Evolutionary conservation across 371 early-diverging fungal species (phyloP), one percentile per base, ranked within the genome.

Genomic region (Vairimorpha necatrix): DNA sequence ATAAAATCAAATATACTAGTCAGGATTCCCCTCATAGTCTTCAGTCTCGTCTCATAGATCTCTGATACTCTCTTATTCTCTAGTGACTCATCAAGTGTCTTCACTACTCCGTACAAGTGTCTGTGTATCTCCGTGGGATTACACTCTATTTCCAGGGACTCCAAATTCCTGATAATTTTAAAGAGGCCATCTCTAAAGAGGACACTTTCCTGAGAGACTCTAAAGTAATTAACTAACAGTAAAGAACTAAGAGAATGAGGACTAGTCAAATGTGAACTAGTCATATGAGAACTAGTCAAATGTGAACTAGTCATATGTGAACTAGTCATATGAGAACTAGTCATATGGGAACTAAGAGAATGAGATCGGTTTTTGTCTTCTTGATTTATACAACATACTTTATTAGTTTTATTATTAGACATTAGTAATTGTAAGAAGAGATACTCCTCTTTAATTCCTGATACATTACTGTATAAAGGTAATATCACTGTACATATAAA

Each of bases 401-500:
- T 50, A 50, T 63, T 38, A 20, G 16, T 56, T 1, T 47, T 65
- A 54, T 50, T 60, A 70, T 54, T 69, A 18, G 74, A 67, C 9
- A 77, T 47, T 85, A 96, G 91, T 73, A 98, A 85, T 80, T 91
- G 92, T 61, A 95, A 88, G 75, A 96, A 85, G 65, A 96, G 81
- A 76, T 93, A 98, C 85, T 98, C 99, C 78, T 97, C 97, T 24
- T 95, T 88, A 11, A 88, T 87, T 82, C 93, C 92, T 77, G 94
- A 94, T 0, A 92, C 95, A 85, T 92, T 93, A 0, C 94, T 93
- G 84, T 91, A 98, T 47, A 98, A 80, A n/a, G 93, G 89, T 56
- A 96, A 81, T 1, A 94, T 90, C 0, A 91, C 90, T 7, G 90
- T 87, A 78, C 94, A 94, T 24, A 94, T 88, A 66, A 93, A 88